Evolutionary conservation across 73 alveolate genomes (phyloP).

Genomic region (Tetrahymena malaccensis): DNA sequence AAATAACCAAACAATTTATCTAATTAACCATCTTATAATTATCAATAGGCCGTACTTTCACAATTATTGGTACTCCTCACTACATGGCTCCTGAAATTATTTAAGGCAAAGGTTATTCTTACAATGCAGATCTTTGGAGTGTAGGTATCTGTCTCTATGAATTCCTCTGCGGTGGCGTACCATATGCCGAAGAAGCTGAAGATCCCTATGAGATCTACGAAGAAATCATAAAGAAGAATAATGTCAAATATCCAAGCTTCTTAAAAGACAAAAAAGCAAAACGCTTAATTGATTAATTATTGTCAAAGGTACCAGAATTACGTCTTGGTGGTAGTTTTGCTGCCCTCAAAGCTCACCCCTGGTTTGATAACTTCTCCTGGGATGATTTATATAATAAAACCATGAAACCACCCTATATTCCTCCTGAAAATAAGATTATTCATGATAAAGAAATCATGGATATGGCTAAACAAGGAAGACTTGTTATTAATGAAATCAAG

Average conservation of each 20-base stretch:
- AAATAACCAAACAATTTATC: too few relatives aligned
- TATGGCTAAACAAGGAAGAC: constrained; percentile 13
- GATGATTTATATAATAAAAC: constrained; percentile 1
- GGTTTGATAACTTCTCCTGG: constrained; percentile 38
- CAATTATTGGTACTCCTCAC: constrained; percentile 63
- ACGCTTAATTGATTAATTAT: constrained; percentile 27
- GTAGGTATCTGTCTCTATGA: constrained; percentile 56
- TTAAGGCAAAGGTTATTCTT: constrained; percentile 45
- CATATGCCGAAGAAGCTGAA: constrained; percentile 59
- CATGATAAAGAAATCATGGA: constrained; percentile 1
- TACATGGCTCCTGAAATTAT: constrained; percentile 68
- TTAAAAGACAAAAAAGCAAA: constrained; percentile 31
- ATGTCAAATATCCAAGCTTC: constrained; percentile 12
- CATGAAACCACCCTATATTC: constrained; percentile 25
- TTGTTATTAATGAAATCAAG: neutral
- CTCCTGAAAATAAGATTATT: neutral
- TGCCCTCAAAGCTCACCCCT: constrained; percentile 38
- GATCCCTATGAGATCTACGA: constrained; percentile 57
- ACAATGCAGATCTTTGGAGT: constrained; percentile 43
- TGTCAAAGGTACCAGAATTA: constrained; percentile 30
- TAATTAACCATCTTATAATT: neutral
- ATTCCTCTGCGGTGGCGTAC: constrained; percentile 72
- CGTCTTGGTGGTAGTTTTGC: constrained; percentile 38
- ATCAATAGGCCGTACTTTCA: neutral
- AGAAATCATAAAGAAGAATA: constrained; percentile 24